Evolutionary conservation across 176 grass and related monocot species (phyloP).

Genomic region (Calamus simplicifolius): DNA sequence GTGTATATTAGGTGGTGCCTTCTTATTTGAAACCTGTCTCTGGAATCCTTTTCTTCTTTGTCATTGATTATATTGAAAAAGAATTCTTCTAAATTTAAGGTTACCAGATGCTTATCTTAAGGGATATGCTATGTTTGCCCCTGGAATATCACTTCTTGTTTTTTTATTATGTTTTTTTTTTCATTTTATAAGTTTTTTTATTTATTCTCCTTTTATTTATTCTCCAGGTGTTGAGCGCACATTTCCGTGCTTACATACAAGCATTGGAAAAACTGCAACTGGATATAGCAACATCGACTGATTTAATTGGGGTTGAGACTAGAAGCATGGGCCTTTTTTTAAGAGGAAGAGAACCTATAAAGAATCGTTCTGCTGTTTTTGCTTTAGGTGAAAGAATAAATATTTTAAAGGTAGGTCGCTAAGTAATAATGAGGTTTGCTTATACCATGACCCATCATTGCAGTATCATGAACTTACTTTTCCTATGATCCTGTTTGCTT

Average conservation of each 20-base stretch:
- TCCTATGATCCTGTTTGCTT: too few species aligned
- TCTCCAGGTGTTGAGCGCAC: slow-evolving; percentile 74
- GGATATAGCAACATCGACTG: slow-evolving; percentile 93
- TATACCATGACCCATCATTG: too few species aligned
- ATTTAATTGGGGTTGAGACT: slow-evolving; percentile 94
- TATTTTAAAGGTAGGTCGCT: slow-evolving; percentile 63
- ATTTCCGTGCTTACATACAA: slow-evolving; percentile 98
- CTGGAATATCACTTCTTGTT: too few species aligned
- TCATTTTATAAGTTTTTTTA: slow-evolving; percentile 6
- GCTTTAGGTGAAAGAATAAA: slow-evolving; percentile 95
- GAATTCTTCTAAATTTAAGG: too few species aligned
- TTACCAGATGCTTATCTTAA: too few species aligned
- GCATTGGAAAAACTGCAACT: slow-evolving; percentile 88
- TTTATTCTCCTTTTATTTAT: slow-evolving; percentile 17
- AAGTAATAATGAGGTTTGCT: too few species aligned
- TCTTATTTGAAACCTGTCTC: too few species aligned
- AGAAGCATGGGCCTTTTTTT: slow-evolving; percentile 81
- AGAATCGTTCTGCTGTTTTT: slow-evolving; percentile 92
- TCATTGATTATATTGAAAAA: too few species aligned
- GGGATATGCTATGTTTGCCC: too few species aligned
- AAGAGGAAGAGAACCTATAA: slow-evolving; percentile 86
- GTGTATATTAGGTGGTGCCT: too few species aligned
- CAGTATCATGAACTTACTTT: too few species aligned
- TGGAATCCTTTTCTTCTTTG: too few species aligned
- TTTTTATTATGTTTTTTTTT: not conserved